Evolutionary conservation across 2,329 filamentous ascomycete genomes (phyloP), one percentile per base, ranked within the genome.

Genomic region (Cercospora brassicicola): DNA sequence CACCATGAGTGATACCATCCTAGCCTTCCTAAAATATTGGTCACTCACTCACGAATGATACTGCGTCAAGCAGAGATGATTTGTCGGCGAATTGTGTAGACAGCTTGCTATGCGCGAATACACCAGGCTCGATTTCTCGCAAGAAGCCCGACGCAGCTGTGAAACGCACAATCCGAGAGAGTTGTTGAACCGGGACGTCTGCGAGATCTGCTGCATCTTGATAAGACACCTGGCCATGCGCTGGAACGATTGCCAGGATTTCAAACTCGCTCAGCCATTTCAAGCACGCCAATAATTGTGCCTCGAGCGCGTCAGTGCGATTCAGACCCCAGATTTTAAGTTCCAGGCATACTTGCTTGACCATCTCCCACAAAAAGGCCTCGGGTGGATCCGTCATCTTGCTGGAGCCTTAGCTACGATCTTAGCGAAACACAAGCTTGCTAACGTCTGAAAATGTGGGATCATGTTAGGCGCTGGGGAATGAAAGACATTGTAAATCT

Each of bases 211-310:
- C 81, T 0, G 84, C 69, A 59, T 84, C 83, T 39, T 78, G 75
- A 57, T 78, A 70, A 1, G 76, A 69, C 8, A 82, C 77, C 48
- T 72, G 79, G 23, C 75, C 78, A 4, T 57, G 64, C 1, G 81
- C 72, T 0, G 82, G 83, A n/a, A 85, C 80, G 69, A 76, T 83
- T 3, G 81, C 81, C 0, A 83, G 77, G 3, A 84, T 74, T 61
- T 84, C 81, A 67, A 81, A 81, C 11, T 84, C 79, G 5, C 77
- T 79, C 13, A 84, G 75, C 82, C 81, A 84, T 67, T 78, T 77
- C 6, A 83, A 67, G 59, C 81, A 82, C 2, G 79, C 77, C 11
- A 81, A 76, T 2, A 81, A 53, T 69, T 81, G 75, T 48, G 42
- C 42, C 42, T 48, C 42, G 18, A 48, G 0, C 18, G 18, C 23